phyloP scores from a whole-genome alignment of 73 alveolate genomes.

The Stentor roeselii region DNA sequence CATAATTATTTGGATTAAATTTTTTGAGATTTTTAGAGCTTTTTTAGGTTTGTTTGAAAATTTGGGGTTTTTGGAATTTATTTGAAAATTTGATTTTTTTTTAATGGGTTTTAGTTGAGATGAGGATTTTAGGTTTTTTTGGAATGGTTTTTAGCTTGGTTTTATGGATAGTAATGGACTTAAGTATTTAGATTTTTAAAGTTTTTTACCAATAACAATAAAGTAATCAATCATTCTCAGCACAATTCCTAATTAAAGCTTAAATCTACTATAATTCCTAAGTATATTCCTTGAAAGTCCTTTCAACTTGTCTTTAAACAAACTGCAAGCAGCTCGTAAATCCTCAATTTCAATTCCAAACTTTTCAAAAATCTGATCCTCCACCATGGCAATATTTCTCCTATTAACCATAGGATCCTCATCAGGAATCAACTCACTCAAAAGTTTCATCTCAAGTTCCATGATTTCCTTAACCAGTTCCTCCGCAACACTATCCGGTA shows the following conservation, averaged over 20 bases:
- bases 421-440: background rate
- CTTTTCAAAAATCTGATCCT: background rate
- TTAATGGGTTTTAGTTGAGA: background rate
- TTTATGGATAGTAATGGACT: background rate
- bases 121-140: background rate
- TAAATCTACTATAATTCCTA: background rate
- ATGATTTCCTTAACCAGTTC: background rate
- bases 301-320: background rate
- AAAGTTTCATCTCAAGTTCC: background rate
- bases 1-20: conserved; percentile 4
- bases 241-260: background rate
- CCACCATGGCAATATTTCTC: background rate
- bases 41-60: too few species aligned
- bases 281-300: background rate
- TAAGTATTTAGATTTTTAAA: too few species aligned
- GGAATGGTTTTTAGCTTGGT: too few species aligned
- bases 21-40: too few species aligned
- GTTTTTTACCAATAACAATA: background rate
- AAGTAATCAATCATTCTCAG: background rate
- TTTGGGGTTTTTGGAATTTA: background rate
- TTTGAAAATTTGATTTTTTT: too few species aligned
- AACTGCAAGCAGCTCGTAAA: background rate
- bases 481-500: background rate
- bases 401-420: background rate
- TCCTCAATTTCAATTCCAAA: background rate